Evolutionary conservation across 805 yeast species (phyloP), one percentile per base, ranked within the genome.

Genomic region (Brettanomyces nanus): DNA sequence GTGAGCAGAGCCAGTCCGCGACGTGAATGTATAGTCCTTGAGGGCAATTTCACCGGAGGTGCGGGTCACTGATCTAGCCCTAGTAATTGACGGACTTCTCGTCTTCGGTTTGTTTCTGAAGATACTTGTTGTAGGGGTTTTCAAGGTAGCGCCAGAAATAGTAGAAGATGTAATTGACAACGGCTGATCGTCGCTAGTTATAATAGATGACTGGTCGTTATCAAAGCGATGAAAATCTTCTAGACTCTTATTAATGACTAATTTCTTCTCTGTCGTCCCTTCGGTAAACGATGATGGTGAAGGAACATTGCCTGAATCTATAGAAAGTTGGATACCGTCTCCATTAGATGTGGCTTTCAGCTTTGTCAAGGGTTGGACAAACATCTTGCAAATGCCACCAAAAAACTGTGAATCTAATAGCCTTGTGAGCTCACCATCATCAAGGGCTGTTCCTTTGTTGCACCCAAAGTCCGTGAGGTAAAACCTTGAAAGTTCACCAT

Each of bases 391-490:
- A 3, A 45, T 38, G 5, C 56, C 56, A 25, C 49, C 49, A 17
- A 51, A 43, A 39, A 68, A 70, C 11, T 49, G 45, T 19, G 59
- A 49, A 1, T 55, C 51, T 9, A 71, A 47, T 2, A 73, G 47
- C 2, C 46, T 44, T 2, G 62, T 61, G 3, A 80, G 40, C 1
- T 69, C 48, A 2, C 65, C 64, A 32, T 76, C 80, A 18, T 77
- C 70, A 15, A 82, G 47, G 0, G 76, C 65, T 4, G 62, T 70
- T 21, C 87, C 90, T 21, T 71, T 68, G 13, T 67, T 66, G 35
- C 77, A 63, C 17, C 77, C 75, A 53, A 77, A 75, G 37, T 85
- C 95, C 0, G 95, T 81, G 43, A 85, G 56, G 28, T 33, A 25
- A 39, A 45, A 19, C 45, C 79, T 81, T 30, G 76, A 64, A 2